Evolutionary conservation across 176 grass and related monocot species (phyloP), one percentile per base, ranked within the genome.

Genomic region (Poa annua): DNA sequence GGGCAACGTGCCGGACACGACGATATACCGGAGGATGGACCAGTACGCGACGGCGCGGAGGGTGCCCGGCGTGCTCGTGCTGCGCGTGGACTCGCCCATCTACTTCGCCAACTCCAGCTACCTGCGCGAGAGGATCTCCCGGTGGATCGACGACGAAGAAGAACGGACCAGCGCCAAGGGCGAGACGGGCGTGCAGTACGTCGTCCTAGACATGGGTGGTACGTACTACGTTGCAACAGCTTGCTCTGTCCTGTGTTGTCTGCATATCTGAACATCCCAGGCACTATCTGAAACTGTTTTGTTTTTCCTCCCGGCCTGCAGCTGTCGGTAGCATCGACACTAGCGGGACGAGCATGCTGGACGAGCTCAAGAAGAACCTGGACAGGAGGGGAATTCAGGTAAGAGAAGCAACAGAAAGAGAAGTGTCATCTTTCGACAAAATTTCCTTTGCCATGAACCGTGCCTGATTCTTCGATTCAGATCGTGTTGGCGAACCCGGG

Each of bases 121-220:
- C 87, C 82, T 99, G 49, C 89, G 89, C 1, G 97, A 99, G 77
- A 96, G 96, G 87, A 87, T 99, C 85, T 81, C 78, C 4, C 77
- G 97, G 60, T 96, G 93, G 91, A 96, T 99, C 26, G 93, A 96
- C 7, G 97, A 99, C 0, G 97, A 99, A 64, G 93, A 99, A 13
- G 93, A 99, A 16, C 88, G 60, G 32, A 51, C 87, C 21, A 81
- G 90, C 69, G 60, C 53, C 47, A 90, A 90, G 70, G 89, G 75
- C 66, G 88, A 87, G 77, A 87, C 61, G 13, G 80, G 51, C 25
- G 44, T 99, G 71, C 89, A 89, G 77, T 96, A 99, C 44, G 85
- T 96, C 2, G 87, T 99, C 81, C 83, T 99, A 1, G 97, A 99
- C 83, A 80, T 99, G 85, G 87, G 93, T 42, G 97, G 97, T 99